Evolutionary conservation across 108 stramenopile species (phyloP).

Genomic region (Skeletonema costatum): DNA sequence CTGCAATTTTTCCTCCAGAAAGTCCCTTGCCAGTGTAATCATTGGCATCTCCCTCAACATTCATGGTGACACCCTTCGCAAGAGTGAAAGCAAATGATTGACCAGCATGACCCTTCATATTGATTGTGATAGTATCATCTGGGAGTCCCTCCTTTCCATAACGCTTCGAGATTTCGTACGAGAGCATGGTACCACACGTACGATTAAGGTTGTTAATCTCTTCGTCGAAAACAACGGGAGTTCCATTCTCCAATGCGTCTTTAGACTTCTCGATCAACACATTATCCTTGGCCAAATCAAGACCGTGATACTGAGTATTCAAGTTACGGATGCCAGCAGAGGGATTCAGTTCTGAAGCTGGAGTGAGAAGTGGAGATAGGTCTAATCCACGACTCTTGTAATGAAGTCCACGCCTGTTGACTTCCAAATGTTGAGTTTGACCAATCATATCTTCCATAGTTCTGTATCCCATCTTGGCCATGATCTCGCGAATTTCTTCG

Average conservation of each 20-base stretch:
- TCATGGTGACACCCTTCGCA: slow-evolving; percentile 94
- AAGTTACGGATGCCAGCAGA: slow-evolving; percentile 78
- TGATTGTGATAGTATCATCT: slow-evolving; percentile 93
- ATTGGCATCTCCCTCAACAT: slow-evolving; percentile 95
- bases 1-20: slow-evolving; percentile 94
- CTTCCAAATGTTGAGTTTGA: slow-evolving; percentile 91
- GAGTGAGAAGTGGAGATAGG: slow-evolving; percentile 89
- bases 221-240: slow-evolving; percentile 82
- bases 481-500: slow-evolving; percentile 94
- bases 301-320: slow-evolving; percentile 87
- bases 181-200: slow-evolving; percentile 95
- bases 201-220: slow-evolving; percentile 91
- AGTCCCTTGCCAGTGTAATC: slow-evolving; percentile 97
- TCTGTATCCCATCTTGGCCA: slow-evolving; percentile 95
- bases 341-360: slow-evolving; percentile 92
- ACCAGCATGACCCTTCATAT: slow-evolving; percentile 92
- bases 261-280: slow-evolving; percentile 81
- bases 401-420: slow-evolving; percentile 87
- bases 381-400: slow-evolving; percentile 97
- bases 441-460: slow-evolving; percentile 96
- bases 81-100: slow-evolving; percentile 95
- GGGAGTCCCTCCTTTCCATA: slow-evolving; percentile 94
- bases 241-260: slow-evolving; percentile 83
- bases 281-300: slow-evolving; percentile 86
- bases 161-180: slow-evolving; percentile 87